Base-by-base conservation (phyloP, 2,329 filamentous ascomycete genomes). In the Alternaria infectoria region DNA sequence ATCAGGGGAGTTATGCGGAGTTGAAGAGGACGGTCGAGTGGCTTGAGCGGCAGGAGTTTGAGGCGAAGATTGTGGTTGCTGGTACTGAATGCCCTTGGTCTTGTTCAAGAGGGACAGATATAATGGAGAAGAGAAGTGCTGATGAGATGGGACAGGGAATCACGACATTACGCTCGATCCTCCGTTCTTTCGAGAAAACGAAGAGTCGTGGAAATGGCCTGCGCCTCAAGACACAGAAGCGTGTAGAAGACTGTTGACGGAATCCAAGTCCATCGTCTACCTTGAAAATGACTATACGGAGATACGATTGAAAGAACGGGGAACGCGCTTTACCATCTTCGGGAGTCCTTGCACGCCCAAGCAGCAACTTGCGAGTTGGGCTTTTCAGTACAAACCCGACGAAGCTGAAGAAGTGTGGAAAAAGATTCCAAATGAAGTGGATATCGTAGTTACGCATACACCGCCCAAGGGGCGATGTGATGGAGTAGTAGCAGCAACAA, bases 141-240 rank as follows among this genome's bases (percentile, higher is more conserved):
- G 25, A 52, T 46, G 56, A 32, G 32, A 15, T 51, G 26, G 19
- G n/a, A 30, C 19, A 90, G 90, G 91, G 26, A 94, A 93, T 74
- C 91, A 93, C 78, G 91, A 93, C 73, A 83, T 91, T 54, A 91
- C 90, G 0, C 85, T 93, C 7, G 91, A 93, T 72, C 69, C 81
- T n/a, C 74, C 82, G 4, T 92, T 91, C 75, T 90, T 88, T 74
- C 70, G 79, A 9, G 76, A 85, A 44, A 83, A 89, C 69, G 85
- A 85, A 1, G 70, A 74, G 2, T 81, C 81, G 56, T 88, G 89
- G 71, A 88, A 89, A 72, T 88, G 87, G 70, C 84, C 87, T 54
- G 72, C 75, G 4, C 82, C 83, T 0, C 86, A 91, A 72, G 84
- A 86, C 30, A 75, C 85, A 0, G 75, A 79, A 8, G 81, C 82